Evolutionary conservation across 2,329 filamentous ascomycete genomes (phyloP).

Genomic region (Aspergillus calidoustus): DNA sequence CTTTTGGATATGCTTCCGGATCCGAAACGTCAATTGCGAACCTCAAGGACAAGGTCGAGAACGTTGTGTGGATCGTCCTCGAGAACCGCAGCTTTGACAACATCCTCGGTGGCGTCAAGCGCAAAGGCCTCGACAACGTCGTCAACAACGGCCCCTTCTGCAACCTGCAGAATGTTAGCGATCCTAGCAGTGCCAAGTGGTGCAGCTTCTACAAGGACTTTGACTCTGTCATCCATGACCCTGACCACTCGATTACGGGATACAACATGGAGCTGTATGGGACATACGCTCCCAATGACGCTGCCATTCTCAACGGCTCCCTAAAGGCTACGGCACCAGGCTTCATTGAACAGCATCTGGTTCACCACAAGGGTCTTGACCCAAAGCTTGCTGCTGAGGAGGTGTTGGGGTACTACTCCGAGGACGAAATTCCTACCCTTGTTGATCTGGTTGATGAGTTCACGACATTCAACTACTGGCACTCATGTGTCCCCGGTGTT

Average conservation of each 20-base stretch:
- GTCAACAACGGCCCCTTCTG: constrained; percentile 49
- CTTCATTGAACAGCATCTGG: constrained; percentile 49
- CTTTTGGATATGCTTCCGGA: constrained; percentile 10
- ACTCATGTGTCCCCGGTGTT: constrained; percentile 49
- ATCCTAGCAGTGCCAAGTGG: constrained; percentile 30
- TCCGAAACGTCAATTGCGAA: constrained; percentile 26
- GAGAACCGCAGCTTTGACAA: constrained; percentile 54
- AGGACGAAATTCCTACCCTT: constrained; percentile 48
- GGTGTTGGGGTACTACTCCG: constrained; percentile 52
- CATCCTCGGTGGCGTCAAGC: constrained; percentile 46
- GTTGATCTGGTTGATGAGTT: constrained; percentile 47
- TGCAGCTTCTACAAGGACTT: constrained; percentile 44
- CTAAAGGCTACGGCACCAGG: constrained; percentile 38
- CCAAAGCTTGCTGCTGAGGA: constrained; percentile 38
- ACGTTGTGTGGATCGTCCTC: constrained; percentile 42
- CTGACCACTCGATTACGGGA: constrained; percentile 47
- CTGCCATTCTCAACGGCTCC: constrained; percentile 37
- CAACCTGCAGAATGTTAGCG: constrained; percentile 44
- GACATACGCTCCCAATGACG: constrained; percentile 45
- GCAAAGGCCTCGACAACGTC: constrained; percentile 46
- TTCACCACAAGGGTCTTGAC: constrained; percentile 34
- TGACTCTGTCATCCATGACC: constrained; percentile 49
- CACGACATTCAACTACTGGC: constrained; percentile 51
- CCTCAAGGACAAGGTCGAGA: constrained; percentile 41
- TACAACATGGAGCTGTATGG: constrained; percentile 53